These are phyloP conservation scores for Penicillium sp. DNA, from an alignment of 2,329 filamentous ascomycete species.

Conservation along the genomic window DNA sequence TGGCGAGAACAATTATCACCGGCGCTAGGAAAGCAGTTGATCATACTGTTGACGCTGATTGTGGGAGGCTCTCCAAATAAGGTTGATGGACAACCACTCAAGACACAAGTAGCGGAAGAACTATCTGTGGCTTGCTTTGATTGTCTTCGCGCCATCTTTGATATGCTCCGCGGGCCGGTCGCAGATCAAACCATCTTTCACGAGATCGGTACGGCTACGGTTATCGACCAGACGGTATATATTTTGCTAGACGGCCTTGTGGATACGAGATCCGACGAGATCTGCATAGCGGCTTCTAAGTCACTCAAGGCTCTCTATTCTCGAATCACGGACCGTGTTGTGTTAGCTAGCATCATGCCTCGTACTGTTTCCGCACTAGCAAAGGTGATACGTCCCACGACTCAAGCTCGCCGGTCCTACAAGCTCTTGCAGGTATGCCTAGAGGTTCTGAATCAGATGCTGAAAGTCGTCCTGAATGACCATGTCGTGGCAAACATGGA, in stretches of 20 bases:
- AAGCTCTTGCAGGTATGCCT: constrained; percentile 68
- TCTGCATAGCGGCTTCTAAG: constrained; percentile 71
- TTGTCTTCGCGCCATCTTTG: constrained; percentile 69
- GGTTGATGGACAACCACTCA: constrained; percentile 30
- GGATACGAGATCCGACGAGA: constrained; percentile 64
- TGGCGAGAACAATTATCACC: constrained; percentile 75
- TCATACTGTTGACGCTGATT: constrained; percentile 82
- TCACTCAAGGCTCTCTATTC: constrained; percentile 66
- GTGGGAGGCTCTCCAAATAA: constrained; percentile 71
- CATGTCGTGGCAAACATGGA: constrained; percentile 28
- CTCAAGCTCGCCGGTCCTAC: constrained; percentile 61
- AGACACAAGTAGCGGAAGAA: constrained; percentile 65
- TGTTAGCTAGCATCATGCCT: constrained; percentile 82
- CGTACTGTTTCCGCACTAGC: constrained; percentile 82
- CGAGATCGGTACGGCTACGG: constrained; percentile 66
- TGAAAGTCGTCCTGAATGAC: constrained; percentile 55
- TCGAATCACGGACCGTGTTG: constrained; percentile 71
- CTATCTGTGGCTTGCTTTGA: constrained; percentile 71
- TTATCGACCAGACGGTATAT: constrained; percentile 80
- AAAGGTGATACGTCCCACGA: constrained; percentile 72
- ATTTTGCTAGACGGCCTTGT: constrained; percentile 75
- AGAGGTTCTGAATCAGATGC: constrained; percentile 56
- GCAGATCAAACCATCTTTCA: constrained; percentile 51
- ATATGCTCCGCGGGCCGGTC: constrained; percentile 56
- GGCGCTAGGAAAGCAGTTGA: constrained; percentile 77